A percentile compares a stretch with the other conserved stretches of the same genome.
phyloP scores from a whole-genome alignment of 2,329 filamentous ascomycete genomes.

The Tolypocladium endophyticum region DNA sequence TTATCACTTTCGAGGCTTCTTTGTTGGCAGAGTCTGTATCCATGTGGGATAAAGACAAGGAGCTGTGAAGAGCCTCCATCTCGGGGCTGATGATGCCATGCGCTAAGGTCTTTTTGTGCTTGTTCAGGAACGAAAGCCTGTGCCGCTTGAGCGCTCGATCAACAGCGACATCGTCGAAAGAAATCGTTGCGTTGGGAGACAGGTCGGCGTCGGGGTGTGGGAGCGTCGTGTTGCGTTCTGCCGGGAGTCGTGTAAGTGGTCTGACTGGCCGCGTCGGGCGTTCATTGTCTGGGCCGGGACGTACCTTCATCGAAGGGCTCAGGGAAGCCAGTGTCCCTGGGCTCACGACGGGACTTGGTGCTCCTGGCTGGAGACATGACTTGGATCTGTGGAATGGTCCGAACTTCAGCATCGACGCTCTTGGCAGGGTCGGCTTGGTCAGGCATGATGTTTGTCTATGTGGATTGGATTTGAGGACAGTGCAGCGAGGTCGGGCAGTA shows the following conservation, averaged over 20 bases:
- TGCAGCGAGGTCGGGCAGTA: background rate
- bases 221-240: conserved; percentile 47
- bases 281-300: conserved; percentile 9
- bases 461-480: background rate
- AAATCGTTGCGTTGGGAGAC: conserved; percentile 44
- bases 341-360: conserved; percentile 12
- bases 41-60: conserved; percentile 20
- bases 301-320: conserved; percentile 37
- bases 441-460: conserved; percentile 1
- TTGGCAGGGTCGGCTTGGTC: background rate
- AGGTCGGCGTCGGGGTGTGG: conserved; percentile 53
- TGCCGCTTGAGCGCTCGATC: conserved; percentile 30
- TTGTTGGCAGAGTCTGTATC: conserved; percentile 12
- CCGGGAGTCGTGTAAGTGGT: conserved; percentile 2
- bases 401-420: conserved; percentile 1
- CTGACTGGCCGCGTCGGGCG: background rate
- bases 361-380: conserved; percentile 14
- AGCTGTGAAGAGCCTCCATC: conserved; percentile 20
- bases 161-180: conserved; percentile 40
- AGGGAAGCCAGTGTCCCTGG: conserved; percentile 40
- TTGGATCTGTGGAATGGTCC: conserved; percentile 12
- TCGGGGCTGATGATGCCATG: conserved; percentile 32
- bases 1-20: conserved; percentile 11
- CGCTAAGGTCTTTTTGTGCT: conserved; percentile 35
- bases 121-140: conserved; percentile 34